Evolutionary conservation across 805 yeast species (phyloP).

Genomic region (Ogataea glucozyma): DNA sequence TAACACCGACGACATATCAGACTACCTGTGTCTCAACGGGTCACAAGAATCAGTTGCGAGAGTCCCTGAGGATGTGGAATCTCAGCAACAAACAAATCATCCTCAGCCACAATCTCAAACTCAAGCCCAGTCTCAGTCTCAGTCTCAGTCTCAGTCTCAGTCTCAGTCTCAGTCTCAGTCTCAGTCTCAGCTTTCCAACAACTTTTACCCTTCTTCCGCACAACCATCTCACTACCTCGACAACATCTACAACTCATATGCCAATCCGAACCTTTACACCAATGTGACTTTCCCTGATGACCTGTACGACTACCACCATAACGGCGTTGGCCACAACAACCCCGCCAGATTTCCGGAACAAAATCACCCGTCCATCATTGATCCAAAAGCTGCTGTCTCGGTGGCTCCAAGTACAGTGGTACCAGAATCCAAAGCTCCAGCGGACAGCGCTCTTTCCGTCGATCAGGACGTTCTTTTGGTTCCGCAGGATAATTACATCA

Average conservation of each 20-base stretch:
- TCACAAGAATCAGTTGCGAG: conserved; percentile 30
- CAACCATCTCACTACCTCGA: conserved; percentile 15
- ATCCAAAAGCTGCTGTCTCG: conserved; percentile 18
- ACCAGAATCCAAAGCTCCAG: not conserved
- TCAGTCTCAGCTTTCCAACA: conserved; percentile 1
- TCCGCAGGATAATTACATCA: conserved; percentile 33
- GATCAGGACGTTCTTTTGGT: conserved; percentile 32
- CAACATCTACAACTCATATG: conserved; percentile 31
- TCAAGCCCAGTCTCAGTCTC: too few species aligned
- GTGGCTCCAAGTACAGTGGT: conserved; percentile 7
- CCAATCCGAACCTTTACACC: conserved; percentile 31
- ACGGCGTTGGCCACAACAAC: conserved; percentile 4
- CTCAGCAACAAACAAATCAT: not conserved
- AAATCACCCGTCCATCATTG: conserved; percentile 12
- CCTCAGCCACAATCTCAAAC: too few species aligned
- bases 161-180: not conserved
- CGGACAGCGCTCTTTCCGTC: conserved; percentile 4
- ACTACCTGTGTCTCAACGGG: conserved; percentile 27
- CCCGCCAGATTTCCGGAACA: not conserved
- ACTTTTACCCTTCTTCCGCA: not conserved
- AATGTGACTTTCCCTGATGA: conserved; percentile 30
- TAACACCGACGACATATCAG: conserved; percentile 24
- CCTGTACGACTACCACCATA: conserved; percentile 20
- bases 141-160: not conserved
- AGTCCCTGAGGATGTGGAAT: conserved; percentile 14